phyloP scores from a whole-genome alignment of 306 rosid species.

The peach (Prunus persica) region Prunus_persica_NCBIv2 NC_034013.1:10163001-10163500 shows the following conservation, averaged over 20 bases:
- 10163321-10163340: conserved; percentile 87
- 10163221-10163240: conserved; percentile 59
- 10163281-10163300: conserved; percentile 51
- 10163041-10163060: conserved; percentile 52
- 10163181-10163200: conserved; percentile 39
- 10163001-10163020: conserved; percentile 71
- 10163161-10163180: background rate
- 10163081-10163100: background rate
- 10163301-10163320: conserved; percentile 84
- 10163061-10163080: background rate
- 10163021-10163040: conserved; percentile 79
- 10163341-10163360: conserved; percentile 70
- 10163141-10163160: too few relatives aligned
- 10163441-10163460: conserved; percentile 63
- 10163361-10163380: conserved; percentile 65
- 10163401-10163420: conserved; percentile 69
- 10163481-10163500: conserved; percentile 45
- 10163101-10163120: background rate
- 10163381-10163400: conserved; percentile 51
- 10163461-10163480: conserved; percentile 67
- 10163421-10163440: conserved; percentile 65
- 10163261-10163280: conserved; percentile 45
- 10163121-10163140: too few relatives aligned
- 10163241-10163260: conserved; percentile 45
- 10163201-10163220: conserved; percentile 47